Evolutionary conservation across 345 rosid genomes (phyloP), one percentile per base, ranked within the genome.

Genomic region (Dovyalis caffra): DNA sequence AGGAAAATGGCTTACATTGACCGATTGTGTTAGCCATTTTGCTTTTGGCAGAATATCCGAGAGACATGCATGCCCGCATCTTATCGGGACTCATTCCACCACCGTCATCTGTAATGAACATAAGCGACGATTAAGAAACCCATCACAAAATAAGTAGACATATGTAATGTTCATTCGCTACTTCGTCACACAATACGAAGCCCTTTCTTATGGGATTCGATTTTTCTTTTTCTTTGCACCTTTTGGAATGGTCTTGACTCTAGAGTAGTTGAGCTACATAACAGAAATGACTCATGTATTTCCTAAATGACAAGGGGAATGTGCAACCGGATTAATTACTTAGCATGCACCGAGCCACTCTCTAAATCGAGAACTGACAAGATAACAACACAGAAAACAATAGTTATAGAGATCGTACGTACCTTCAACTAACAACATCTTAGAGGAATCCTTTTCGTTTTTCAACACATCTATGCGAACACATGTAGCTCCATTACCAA

Each of bases 21-120:
- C 98, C 97, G 76, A 91, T 91, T 6, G 86, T 87, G 68, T 87
- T 84, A 35, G 90, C 86, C 81, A 81, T 79, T 77, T 91, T 90
- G 76, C 92, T 90, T 77, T 93, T 93, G 32, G 88, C 82, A 79
- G 98, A 93, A 77, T 87, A 91, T 40, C 98, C 97, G 2, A 91
- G 83, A 61, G 98, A 93, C 90, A 93, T 89, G 78, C 95, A 91
- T 58, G 84, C 89, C 62, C 98, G 74, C 81, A 93, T 85, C 82
- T 86, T 87, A 64, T 76, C 84, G 3, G 95, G 88, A 70, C 77
- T 77, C 95, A 93, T 90, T 47, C 97, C 95, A 74, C 97, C 92
- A 62, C 98, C 97, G 83, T 91, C 78, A 72, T 93, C 98, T 93
- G 83, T 81, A 75, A 26, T 63, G 21, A 38, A 47, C 16, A 35